Base-by-base conservation (phyloP, 1,139 yeast genomes). In the Hanseniaspora gamundiae region DNA sequence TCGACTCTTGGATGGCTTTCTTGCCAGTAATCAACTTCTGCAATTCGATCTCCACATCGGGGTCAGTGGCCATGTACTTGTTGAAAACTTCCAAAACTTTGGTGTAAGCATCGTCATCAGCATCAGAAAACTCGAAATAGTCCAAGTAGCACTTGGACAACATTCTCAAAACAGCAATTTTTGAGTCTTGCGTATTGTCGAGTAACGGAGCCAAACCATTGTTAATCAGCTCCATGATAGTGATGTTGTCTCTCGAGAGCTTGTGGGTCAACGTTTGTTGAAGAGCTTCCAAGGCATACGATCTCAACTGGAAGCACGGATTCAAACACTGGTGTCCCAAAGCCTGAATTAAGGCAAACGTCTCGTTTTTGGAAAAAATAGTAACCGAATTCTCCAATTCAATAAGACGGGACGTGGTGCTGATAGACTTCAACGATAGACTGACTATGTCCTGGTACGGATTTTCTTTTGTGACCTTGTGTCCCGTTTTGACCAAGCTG, bases 271-370 rank as follows among this genome's bases (percentile, higher is more conserved):
- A 57, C 46, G 36, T 33, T 19, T 33, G 13, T 33, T 21, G 27
- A 33, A 38, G 6, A 30, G 30, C 14, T 41, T 70, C 65, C 47
- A 81, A 59, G 0, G 95, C 91, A 59, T 69, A 74, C 0, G 72
- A 63, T 40, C 95, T 68, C 11, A 87, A 69, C 56, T 82, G 87
- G 31, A 85, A 70, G 58, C 94, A 84, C 9, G 94, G 94, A 54
- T 86, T 87, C 59, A 83, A 74, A 58, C 95, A 84, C 61, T 87
- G 95, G 53, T 82, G 88, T 0, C 93, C 86, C 47, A 87, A 68
- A 0, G 93, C 91, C 57, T 84, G 91, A 27, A 80, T 66, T 47
- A 80, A 63, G 1, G 88, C 80, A 51, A 78, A 75, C 47, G 58
- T 55, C 43, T 44, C 40, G 11, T 40, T 40, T 29, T 41, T 42